Evolutionary conservation across 768 basidiomycete species (phyloP), one percentile per base, ranked within the genome.

Genomic region (Amylocystis lapponica): DNA sequence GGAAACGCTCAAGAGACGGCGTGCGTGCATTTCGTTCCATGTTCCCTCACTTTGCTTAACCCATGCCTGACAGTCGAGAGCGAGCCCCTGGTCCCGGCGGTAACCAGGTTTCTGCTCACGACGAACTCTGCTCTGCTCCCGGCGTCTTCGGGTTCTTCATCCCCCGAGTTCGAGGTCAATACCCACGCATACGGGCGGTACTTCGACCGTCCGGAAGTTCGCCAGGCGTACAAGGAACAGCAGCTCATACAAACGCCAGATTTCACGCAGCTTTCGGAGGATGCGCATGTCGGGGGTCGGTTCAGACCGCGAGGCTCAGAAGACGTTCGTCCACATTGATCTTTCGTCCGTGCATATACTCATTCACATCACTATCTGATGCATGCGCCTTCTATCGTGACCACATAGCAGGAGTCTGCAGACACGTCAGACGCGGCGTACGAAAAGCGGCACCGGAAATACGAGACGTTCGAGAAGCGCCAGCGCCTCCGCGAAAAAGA

Each of bases 401-500:
- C 41, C 36, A 36, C 35, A 20, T 35, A 36, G 45, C 68, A 83
- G 74, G 73, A 67, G 38, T 63, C 66, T 16, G 67, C 71, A 48
- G 86, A 90, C 60, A 88, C 81, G 3, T 86, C 86, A 8, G 91
- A 95, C 64, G 76, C 76, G 19, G 75, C 76, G 6, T 95, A 92
- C 57, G 78, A 86, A 61, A 81, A 80, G 50, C 78, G 88, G 33
- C 91, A 95, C 63, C 75, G 81, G 39, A 90, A 87, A 58, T 92
- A 87, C 62, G 90, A 93, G 60, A 75, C 75, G 12, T 84, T 87
- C 46, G 92, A 94, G 64, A 89, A 88, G 59, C 78, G 89, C 7
- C 80, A 83, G 57, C 83, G 90, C 4, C 67, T 87, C 26, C 79
- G 90, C 42, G 91, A 94, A 65, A 90, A 90, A 64, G 91, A 95